Evolutionary conservation across 2,329 filamentous ascomycete genomes (phyloP), one percentile per base, ranked within the genome.

Genomic region (Fusarium brachygibbosum): DNA sequence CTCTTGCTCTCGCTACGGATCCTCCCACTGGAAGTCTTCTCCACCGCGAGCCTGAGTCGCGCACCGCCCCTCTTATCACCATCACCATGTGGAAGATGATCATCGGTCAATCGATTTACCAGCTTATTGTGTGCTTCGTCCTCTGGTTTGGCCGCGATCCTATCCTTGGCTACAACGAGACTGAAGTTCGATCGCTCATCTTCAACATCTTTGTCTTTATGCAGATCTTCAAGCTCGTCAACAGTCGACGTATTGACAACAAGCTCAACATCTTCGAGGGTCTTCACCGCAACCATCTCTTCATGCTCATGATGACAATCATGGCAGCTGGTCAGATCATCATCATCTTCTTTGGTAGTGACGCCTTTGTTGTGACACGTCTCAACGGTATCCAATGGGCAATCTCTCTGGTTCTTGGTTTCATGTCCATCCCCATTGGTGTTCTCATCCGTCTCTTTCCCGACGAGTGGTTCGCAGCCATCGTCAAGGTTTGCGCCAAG

Each of bases 181-280:
- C 87, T 23, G 81, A 86, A 19, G 38, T 68, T 7, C 42, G 63
- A 62, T 89, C 88, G 0, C 81, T 90, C 63, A 85, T 91, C 52
- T 91, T 91, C 82, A 91, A 91, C 78, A 87, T 85, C 2, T 91
- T 90, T 68, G 89, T 91, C 2, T 91, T 88, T 85, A 90, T 91
- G 86, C 89, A 91, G 72, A 90, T 91, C 65, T 91, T 91, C 79
- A 91, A 91, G 76, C 84, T 89, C 74, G 83, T 89, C 79, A 90
- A 90, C 79, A 88, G 86, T 75, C 83, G 88, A 34, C 86, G 87
- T 0, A 67, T 97, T 16, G 94, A 97, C 79, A 97, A 97, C 81
- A 88, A 88, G 59, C 90, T 96, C 82, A 97, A 97, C 78, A 91
- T 97, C 62, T 93, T 97, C 55, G 93, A 97, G 79, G 92, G 92